phyloP scores from a whole-genome alignment of 2,329 filamentous ascomycete species.

The Lecanicillium sp. region DNA sequence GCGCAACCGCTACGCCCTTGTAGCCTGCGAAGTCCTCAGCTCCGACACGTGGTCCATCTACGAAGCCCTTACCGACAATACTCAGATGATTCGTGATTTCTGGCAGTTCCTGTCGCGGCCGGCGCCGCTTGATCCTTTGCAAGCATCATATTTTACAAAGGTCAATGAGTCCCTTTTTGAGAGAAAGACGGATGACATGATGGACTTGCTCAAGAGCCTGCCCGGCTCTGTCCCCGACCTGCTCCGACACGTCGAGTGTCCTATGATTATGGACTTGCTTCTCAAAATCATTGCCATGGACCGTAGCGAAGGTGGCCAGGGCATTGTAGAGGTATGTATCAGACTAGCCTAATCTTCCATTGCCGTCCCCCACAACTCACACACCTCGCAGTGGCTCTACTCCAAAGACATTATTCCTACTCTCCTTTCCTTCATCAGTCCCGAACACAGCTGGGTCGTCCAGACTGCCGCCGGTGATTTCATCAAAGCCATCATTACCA shows the following conservation, averaged over 20 bases:
- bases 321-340: conserved; percentile 78
- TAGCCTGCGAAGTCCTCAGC: conserved; percentile 86
- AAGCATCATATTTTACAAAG: conserved; percentile 97
- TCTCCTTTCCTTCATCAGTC: conserved; percentile 77
- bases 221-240: conserved; percentile 77
- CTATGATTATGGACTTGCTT: conserved; percentile 95
- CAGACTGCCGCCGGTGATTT: conserved; percentile 97
- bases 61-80: conserved; percentile 83
- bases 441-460: conserved; percentile 78
- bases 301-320: conserved; percentile 81
- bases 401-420: conserved; percentile 79
- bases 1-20: conserved; percentile 87
- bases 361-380: conserved; percentile 11
- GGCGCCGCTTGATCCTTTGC: conserved; percentile 82
- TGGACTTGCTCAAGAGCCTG: conserved; percentile 77
- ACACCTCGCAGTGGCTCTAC: conserved; percentile 68
- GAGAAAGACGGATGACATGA: conserved; percentile 97
- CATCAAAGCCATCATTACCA: conserved; percentile 96
- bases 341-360: no score
- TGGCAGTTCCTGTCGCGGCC: conserved; percentile 83
- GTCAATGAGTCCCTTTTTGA: conserved; percentile 97
- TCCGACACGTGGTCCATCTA: conserved; percentile 97
- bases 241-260: conserved; percentile 89
- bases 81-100: conserved; percentile 69
- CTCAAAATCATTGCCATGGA: conserved; percentile 96